These are phyloP conservation scores for Ambrosia trifida DNA, from an alignment of 129 eudicot species.

Conservation along the genomic window DNA sequence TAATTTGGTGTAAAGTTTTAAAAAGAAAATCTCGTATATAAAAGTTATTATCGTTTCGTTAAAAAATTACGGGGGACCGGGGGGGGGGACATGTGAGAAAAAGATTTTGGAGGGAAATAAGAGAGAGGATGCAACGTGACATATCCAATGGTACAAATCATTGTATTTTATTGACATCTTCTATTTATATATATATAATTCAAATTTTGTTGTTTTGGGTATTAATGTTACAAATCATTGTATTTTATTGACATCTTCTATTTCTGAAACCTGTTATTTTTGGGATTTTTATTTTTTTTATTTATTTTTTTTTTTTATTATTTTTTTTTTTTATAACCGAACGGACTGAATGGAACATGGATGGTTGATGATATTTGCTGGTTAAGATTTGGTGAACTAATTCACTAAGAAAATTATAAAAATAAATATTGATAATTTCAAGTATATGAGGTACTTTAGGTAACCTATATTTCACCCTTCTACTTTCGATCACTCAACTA, in stretches of 20 bases:
- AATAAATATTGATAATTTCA: neutral
- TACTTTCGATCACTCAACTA: constrained; percentile 18
- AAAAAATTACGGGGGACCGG: no score
- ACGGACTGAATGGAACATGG: constrained; percentile 34
- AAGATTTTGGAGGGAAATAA: no score
- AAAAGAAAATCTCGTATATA: no score
- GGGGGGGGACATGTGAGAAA: no score
- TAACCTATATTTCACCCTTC: constrained; percentile 36
- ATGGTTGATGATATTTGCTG: constrained; percentile 37
- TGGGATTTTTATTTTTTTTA: neutral
- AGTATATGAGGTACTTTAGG: constrained; percentile 24
- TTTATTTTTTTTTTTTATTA: neutral
- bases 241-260: neutral
- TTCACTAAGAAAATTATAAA: constrained; percentile 34
- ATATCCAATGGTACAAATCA: no score
- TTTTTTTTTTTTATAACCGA: neutral
- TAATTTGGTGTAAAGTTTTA: no score
- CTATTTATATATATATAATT: no score
- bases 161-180: no score
- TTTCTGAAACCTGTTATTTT: neutral
- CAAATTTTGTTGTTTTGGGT: no score
- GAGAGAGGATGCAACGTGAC: no score
- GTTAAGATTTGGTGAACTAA: constrained; percentile 74
- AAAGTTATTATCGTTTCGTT: no score
- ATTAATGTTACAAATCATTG: no score